Evolutionary conservation across 1,139 yeast genomes (phyloP).

Genomic region (Scheffersomyces segobiensis): DNA sequence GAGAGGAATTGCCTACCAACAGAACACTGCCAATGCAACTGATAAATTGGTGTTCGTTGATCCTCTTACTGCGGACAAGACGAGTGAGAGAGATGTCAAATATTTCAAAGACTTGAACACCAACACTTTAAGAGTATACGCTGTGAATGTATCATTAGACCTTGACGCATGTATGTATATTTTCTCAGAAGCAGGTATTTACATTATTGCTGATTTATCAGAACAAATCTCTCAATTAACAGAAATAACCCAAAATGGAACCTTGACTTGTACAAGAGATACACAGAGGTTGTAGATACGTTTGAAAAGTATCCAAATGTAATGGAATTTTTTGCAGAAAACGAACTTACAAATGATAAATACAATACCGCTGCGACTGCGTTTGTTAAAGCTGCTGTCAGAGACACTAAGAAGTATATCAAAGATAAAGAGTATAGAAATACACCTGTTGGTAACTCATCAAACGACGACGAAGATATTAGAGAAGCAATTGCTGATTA

Average conservation of each 20-base stretch:
- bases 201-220: constrained; percentile 73
- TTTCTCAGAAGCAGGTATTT: constrained; percentile 74
- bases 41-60: constrained; percentile 16
- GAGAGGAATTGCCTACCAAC: constrained; percentile 78
- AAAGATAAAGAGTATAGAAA: constrained; percentile 61
- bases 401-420: constrained; percentile 80
- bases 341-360: constrained; percentile 80
- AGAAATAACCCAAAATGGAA: constrained; percentile 63
- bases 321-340: constrained; percentile 88
- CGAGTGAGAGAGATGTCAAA: constrained; percentile 78
- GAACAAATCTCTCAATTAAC: constrained; percentile 61
- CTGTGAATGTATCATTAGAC: constrained; percentile 62
- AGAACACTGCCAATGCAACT: constrained; percentile 60
- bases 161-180: constrained; percentile 69
- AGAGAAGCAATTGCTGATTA: constrained; percentile 76
- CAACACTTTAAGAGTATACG: constrained; percentile 74
- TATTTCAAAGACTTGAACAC: constrained; percentile 62
- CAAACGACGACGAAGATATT: constrained; percentile 76
- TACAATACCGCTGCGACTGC: constrained; percentile 79
- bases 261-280: constrained; percentile 62
- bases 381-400: constrained; percentile 84
- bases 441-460: constrained; percentile 88
- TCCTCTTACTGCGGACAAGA: constrained; percentile 23
- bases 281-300: constrained; percentile 67
- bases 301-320: constrained; percentile 74